Evolutionary conservation across 805 yeast species (phyloP), one percentile per base, ranked within the genome.

Genomic region (Spathaspora arborariae): DNA sequence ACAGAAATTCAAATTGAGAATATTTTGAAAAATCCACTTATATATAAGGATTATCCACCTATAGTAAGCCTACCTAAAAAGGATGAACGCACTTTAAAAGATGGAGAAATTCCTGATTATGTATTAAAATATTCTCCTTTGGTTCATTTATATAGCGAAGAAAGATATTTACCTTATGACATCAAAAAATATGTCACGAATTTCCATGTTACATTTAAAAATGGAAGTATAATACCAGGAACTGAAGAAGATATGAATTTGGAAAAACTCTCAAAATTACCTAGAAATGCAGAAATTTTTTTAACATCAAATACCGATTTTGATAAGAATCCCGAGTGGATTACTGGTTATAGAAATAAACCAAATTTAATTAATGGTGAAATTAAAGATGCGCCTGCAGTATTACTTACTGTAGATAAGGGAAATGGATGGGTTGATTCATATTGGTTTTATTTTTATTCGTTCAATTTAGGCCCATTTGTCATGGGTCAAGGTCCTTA

Each of bases 401-500:
- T 84, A 0, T 64, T 91, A 24, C 76, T 92, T 20, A 91, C 88
- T 1, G 91, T 88, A 0, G 97, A 92, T 59, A 91, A 90, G 61
- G 97, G 96, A 1, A 85, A 89, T 55, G 96, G 96, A 2, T 84
- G 94, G 88, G 86, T 91, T 0, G 99, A 92, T 62, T 88, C 97
- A 0, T 92, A 80, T 62, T 92, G 98, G 97, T 94, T 92, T 63
- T 91, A 88, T 60, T 92, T 92, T 60, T 92, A 94, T 62, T 85
- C 96, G 1, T 92, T 92, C 71, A 92, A 92, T 61, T 71, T 88
- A 53, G 99, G 99, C 0, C 97, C 99, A 0, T 92, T 84, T 67
- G 97, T 92, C 8, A 90, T 92, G 97, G 98, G 98, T 2, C 78
- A 80, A 33, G 99, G 99, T 0, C 99, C 99, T 0, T 94, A 85